A percentile compares a stretch with the other conserved stretches of the same genome.
Conservation (phyloP, 2,329 filamentous ascomycete species). For the Penicillium sp. region DNA sequence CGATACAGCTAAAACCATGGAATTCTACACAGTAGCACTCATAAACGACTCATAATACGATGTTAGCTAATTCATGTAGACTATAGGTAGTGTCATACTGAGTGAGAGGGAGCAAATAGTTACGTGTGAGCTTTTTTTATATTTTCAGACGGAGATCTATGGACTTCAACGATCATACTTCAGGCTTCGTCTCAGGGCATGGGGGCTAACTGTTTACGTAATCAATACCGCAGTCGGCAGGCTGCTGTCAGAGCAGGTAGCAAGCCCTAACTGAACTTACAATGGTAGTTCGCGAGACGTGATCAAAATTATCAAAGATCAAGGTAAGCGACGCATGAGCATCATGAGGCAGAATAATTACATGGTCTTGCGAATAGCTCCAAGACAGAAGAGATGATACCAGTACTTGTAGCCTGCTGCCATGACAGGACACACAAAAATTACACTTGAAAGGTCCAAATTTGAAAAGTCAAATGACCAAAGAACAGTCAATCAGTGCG, state of each 20-base stretch:
- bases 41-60: not conserved
- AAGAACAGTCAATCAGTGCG: constrained; percentile 6
- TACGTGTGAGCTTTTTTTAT: not conserved
- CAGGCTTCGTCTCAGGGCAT: no score
- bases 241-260: not conserved
- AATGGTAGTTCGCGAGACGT: not conserved
- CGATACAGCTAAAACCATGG: no score
- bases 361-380: not conserved
- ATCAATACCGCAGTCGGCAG: not conserved
- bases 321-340: not conserved
- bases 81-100: not conserved
- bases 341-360: not conserved
- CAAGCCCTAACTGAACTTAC: not conserved
- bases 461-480: not conserved
- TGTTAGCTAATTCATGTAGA: not conserved
- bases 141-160: no score
- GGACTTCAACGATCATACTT: no score
- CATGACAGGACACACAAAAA: not conserved
- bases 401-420: not conserved
- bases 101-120: not conserved
- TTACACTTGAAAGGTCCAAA: not conserved
- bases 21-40: not conserved
- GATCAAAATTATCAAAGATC: not conserved
- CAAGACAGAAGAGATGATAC: not conserved
- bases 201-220: not conserved